A percentile compares a stretch with the other conserved stretches of the same genome.
These are phyloP conservation scores for Lactarius akahatsu DNA, from an alignment of 768 basidiomycete genomes.

Conservation along the genomic window DNA sequence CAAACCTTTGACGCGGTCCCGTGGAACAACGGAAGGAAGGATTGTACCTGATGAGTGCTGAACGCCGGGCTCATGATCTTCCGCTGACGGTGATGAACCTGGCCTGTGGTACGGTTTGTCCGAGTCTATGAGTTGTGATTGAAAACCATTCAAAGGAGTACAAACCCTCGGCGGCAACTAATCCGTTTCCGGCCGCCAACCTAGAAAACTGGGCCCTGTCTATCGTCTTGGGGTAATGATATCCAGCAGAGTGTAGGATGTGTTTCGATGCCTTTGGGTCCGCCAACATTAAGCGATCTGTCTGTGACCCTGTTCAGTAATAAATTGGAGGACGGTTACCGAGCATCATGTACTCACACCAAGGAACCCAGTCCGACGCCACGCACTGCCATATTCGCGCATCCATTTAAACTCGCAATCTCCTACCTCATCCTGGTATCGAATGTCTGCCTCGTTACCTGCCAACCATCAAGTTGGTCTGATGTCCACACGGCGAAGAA, in stretches of 20 bases:
- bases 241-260: constrained; percentile 34
- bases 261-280: constrained; percentile 32
- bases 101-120: constrained; percentile 15
- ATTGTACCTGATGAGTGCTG: constrained; percentile 29
- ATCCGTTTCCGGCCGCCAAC: constrained; percentile 27
- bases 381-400: constrained; percentile 30
- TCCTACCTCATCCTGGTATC: constrained; percentile 28
- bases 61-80: constrained; percentile 35
- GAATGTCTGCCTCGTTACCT: constrained; percentile 1
- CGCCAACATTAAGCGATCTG: not conserved
- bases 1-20: constrained; percentile 28
- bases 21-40: constrained; percentile 33
- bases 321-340: not conserved
- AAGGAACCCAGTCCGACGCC: constrained; percentile 29
- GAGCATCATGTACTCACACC: constrained; percentile 26
- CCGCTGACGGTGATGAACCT: constrained; percentile 31
- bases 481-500: not conserved
- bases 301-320: constrained; percentile 22
- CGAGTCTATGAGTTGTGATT: not conserved
- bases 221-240: constrained; percentile 27
- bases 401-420: constrained; percentile 28
- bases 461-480: not conserved
- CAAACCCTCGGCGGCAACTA: constrained; percentile 30
- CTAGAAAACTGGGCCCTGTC: constrained; percentile 20
- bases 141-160: not conserved